These are phyloP conservation scores for Aegilops sharonensis DNA, from an alignment of 176 grass and related monocot species.

Conservation along the genomic window DNA sequence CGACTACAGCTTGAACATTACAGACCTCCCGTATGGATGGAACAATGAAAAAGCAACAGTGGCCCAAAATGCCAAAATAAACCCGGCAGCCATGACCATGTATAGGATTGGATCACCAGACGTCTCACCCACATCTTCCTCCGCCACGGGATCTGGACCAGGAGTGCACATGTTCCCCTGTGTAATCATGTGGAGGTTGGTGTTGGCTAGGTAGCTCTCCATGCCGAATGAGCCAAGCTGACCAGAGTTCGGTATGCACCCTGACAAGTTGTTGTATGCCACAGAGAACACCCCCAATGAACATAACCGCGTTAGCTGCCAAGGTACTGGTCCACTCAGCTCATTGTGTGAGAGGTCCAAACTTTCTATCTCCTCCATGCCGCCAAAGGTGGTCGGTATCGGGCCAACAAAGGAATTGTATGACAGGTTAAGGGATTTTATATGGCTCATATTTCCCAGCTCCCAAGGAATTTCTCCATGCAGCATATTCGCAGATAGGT, in stretches of 20 bases:
- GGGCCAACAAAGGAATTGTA: neutral
- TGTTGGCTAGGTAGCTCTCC: neutral
- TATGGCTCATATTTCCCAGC: neutral
- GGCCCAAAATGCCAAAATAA: neutral
- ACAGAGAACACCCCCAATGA: conserved; percentile 25
- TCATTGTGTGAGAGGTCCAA: neutral
- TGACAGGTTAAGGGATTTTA: conserved; percentile 12
- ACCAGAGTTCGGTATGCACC: neutral
- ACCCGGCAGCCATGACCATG: neutral
- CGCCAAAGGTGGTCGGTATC: neutral
- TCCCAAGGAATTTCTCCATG: neutral
- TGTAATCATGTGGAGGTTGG: neutral
- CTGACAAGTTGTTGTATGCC: conserved; percentile 31
- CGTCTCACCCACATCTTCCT: neutral
- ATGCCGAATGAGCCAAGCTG: neutral
- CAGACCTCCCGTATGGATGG: neutral
- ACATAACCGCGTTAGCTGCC: neutral
- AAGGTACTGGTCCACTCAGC: neutral
- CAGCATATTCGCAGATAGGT: neutral
- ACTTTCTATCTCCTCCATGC: neutral
- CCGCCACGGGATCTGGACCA: neutral
- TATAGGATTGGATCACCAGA: neutral
- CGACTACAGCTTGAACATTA: no score
- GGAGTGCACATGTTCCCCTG: neutral
- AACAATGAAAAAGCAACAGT: conserved; percentile 1